Evolutionary conservation across 2,329 filamentous ascomycete genomes (phyloP), one percentile per base, ranked within the genome.

Genomic region (Cadophora luteo-olivacea): DNA sequence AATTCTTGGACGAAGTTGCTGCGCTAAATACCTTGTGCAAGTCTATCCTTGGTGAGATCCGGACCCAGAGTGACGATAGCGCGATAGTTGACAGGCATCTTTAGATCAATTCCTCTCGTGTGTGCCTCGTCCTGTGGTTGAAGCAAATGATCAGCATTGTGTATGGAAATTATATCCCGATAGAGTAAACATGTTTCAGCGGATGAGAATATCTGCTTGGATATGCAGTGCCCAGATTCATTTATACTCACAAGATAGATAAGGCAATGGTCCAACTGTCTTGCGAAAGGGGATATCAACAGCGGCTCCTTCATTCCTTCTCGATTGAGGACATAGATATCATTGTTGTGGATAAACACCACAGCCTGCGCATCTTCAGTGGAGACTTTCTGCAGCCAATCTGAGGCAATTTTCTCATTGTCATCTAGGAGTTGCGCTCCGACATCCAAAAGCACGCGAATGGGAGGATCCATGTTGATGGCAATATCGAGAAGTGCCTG

Each of bases 381-480:
- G 0, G 70, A 32, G 0, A 72, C 69, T 54, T 72, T 75, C 0
- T 65, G n/a, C 0, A 92, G 74, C 89, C 89, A 92, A 0, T 72
- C 66, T 8, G 72, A 70, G 0, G 87, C 86, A 3, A 92, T 81
- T 2, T 84, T 78, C 0, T 78, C 2, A 70, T 92, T 92, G 19
- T 79, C 81, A 36, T 93, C 90, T 0, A 94, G 76, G 5, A 94
- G 85, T 61, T 90, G 87, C 0, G 91, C 91, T 0, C 91, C 91
- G 0, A 91, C 90, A 70, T 94, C 91, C 0, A 94, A 81, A 0
- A 94, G 84, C 0, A 93, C 89, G 0, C 84, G 82, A 0, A 86
- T 80, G 0, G 78, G 75, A 0, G 80, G 78, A 0, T 80, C 54
- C 55, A 86, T 77, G 0, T 57, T 57, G 0, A 79, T 75, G 0